Evolutionary conservation across 2,329 filamentous ascomycete species (phyloP), one percentile per base, ranked within the genome.

Genomic region (Trichoderma gracile): DNA sequence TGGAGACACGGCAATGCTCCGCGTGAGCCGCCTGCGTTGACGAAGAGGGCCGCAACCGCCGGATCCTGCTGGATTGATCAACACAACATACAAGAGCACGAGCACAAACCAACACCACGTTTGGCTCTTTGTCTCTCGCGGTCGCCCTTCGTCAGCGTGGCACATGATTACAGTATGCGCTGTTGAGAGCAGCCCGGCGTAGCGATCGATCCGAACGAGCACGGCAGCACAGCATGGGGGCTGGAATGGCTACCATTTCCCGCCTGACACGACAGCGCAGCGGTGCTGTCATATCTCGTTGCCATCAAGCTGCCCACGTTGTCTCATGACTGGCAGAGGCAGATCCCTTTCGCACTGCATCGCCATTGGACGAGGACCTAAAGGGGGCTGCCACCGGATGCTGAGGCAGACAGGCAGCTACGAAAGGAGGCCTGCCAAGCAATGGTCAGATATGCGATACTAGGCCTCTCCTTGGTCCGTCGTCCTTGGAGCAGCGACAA

Each of bases 271-370:
- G 61, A 42, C 30, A 52, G 33, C n/a, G 33, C 61, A 50, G 52
- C 25, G 33, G 52, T 52, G 61, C 25, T 50, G 45, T 64, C 53
- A 57, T 58, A 10, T 43, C 38, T 46, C 23, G 38, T 27, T 19
- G 30, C 57, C 33, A 47, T 53, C 53, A 54, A 53, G 45, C 40
- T 46, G 58, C 53, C 33, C 64, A 66, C 64, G 64, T 66, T 66
- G 64, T 64, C 61, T 55, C 38, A 59, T 59, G 64, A 66, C 64
- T 66, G 64, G 64, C 43, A 56, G 46, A 52, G 59, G 64, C 33
- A 56, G 64, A 56, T 65, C 56, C 63, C 30, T 19, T 8, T 7
- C 14, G 19, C 23, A 38, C 27, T 19, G 27, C 40, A n/a, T 38
- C 17, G 55, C 33, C 30, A 60, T 60, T 60, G 63, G 62, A 17